A percentile compares a stretch with the other conserved stretches of the same genome.
These are phyloP conservation scores for Phytophthora ramorum DNA, from an alignment of 352 stramenopile species.

Conservation along the genomic window DNA sequence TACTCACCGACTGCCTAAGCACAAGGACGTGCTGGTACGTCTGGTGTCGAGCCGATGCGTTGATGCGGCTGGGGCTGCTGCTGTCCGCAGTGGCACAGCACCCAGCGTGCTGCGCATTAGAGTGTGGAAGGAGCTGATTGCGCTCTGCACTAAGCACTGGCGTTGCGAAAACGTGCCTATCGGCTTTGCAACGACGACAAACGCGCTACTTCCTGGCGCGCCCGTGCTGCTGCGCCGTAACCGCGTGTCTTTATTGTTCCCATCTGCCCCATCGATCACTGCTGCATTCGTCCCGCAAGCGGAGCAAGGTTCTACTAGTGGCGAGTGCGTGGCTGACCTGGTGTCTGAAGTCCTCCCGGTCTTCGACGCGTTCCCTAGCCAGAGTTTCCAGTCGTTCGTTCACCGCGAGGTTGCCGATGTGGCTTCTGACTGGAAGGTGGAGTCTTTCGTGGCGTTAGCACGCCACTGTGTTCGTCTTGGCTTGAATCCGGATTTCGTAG, in stretches of 20 bases:
- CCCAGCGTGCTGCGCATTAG: slow-evolving; percentile 50
- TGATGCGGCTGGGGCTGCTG: slow-evolving; percentile 20
- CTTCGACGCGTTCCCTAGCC: slow-evolving; percentile 71
- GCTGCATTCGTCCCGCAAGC: slow-evolving; percentile 52
- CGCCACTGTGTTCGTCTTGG: slow-evolving; percentile 67
- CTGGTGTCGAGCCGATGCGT: slow-evolving; percentile 56
- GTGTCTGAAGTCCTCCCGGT: slow-evolving; percentile 63
- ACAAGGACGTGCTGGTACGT: slow-evolving; percentile 67
- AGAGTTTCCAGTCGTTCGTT: slow-evolving; percentile 65
- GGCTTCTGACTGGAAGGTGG: slow-evolving; percentile 64
- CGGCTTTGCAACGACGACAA: slow-evolving; percentile 59
- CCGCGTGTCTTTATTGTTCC: slow-evolving; percentile 70
- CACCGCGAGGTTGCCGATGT: slow-evolving; percentile 69
- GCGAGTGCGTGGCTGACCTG: slow-evolving; percentile 61
- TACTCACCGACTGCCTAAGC: slow-evolving; percentile 55
- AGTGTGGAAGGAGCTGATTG: slow-evolving; percentile 73
- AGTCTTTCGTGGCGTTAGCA: slow-evolving; percentile 73
- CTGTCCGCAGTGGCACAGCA: slow-evolving; percentile 26
- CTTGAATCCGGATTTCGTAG: slow-evolving; percentile 30
- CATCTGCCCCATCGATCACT: slow-evolving; percentile 58
- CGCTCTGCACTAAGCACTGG: slow-evolving; percentile 80
- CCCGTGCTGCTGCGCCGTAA: slow-evolving; percentile 77
- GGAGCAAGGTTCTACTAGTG: slow-evolving; percentile 20
- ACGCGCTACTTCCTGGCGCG: slow-evolving; percentile 56
- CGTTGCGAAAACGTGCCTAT: slow-evolving; percentile 71